Evolutionary conservation across 805 yeast species (phyloP).

Genomic region (Zygotorulaspora danielsina): DNA sequence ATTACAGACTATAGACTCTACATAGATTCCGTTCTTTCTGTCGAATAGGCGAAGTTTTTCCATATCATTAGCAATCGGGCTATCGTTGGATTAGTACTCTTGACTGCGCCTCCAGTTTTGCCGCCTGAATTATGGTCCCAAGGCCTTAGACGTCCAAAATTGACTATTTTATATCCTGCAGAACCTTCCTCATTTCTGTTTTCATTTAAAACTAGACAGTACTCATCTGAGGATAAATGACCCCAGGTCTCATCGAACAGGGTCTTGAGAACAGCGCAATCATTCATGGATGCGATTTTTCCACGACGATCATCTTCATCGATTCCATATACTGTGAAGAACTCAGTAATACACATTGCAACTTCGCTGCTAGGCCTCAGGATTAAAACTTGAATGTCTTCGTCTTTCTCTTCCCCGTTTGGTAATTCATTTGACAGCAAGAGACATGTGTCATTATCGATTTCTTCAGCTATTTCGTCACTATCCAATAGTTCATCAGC

Average conservation of each 20-base stretch:
- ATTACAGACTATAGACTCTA: background rate
- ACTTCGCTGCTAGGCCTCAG: slow-evolving; percentile 31
- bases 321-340: slow-evolving; percentile 31
- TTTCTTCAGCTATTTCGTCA: slow-evolving; percentile 27
- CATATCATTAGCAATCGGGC: background rate
- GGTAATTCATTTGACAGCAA: slow-evolving; percentile 25
- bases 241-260: slow-evolving; percentile 35
- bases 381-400: slow-evolving; percentile 22
- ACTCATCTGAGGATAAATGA: slow-evolving; percentile 24
- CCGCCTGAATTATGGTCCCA: slow-evolving; percentile 23
- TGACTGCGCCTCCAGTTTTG: background rate
- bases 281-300: slow-evolving; percentile 17
- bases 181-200: background rate
- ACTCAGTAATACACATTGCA: slow-evolving; percentile 33
- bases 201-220: slow-evolving; percentile 8
- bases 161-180: slow-evolving; percentile 20
- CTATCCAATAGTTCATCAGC: slow-evolving; percentile 31
- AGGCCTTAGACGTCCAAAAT: slow-evolving; percentile 24
- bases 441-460: slow-evolving; percentile 37
- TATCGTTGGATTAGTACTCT: background rate
- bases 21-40: background rate
- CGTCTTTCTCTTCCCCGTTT: slow-evolving; percentile 2
- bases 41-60: background rate
- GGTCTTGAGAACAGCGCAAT: slow-evolving; percentile 25
- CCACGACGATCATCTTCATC: slow-evolving; percentile 17